Base-by-base conservation (phyloP, 306 rosid species). In the Senna tora region DNA sequence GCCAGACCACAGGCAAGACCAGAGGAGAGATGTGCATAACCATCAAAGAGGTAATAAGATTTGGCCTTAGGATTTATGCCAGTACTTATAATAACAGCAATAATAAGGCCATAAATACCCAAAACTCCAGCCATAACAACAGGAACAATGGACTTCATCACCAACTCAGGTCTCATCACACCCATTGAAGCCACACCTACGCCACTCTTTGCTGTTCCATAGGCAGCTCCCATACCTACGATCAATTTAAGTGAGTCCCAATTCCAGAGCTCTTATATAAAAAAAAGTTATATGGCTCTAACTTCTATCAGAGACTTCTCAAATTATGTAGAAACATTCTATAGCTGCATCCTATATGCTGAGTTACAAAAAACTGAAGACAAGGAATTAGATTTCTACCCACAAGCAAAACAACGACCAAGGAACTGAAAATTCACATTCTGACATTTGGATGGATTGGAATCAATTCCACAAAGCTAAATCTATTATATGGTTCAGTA, bases 121-220 rank as follows among this genome's bases (percentile, higher is more conserved):
- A 90, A 84, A 42, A 90, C 96, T 61, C 96, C 96, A 86, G 96
- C 96, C 96, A 90, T 90, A 81, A 90, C 96, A 74, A 90, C 96
- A 1, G 96, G 96, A 34, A 90, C 96, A 72, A 90, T 90, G 62
- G 96, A 90, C 80, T 90, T 90, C 96, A 90, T 90, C 74, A 90
- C 96, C 75, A 90, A 62, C 86, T 90, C 96, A 14, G 96, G 96
- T 87, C 96, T 88, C 96, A 90, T 90, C 75, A 88, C 93, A 60
- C 96, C 96, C 96, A 90, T 90, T 0, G 96, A 90, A 22, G 96
- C 96, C 82, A 90, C n/a, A n/a, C n/a, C n/a, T n/a, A n/a, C n/a
- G n/a, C n/a, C n/a, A n/a, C n/a, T n/a, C n/a, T n/a, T n/a, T n/a
- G n/a, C n/a, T n/a, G n/a, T n/a, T n/a, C n/a, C n/a, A n/a, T n/a